Base-by-base conservation (phyloP, 345 rosid species). In the Physaria fendleri region DNA sequence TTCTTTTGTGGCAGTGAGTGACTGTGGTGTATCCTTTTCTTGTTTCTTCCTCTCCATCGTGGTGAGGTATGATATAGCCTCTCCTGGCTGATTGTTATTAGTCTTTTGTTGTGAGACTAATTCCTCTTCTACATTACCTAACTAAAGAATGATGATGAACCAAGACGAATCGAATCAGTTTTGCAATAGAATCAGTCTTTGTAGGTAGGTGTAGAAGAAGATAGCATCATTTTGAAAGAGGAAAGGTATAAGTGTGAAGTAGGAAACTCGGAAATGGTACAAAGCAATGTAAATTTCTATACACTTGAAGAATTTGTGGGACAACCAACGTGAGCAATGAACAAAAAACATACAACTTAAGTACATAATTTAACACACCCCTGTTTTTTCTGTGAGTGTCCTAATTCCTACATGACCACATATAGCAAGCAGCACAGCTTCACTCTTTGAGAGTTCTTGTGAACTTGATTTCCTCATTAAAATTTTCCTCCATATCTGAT, bases 241-340 rank as follows among this genome's bases (percentile, higher is more conserved):
- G 35, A n/a, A 11, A 32, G 13, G 35, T 32, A 13, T 32, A 32
- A 28, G 11, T 11, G 37, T 35, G 40, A 35, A 35, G 40, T 13
- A 35, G 40, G 17, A 35, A 14, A 18, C 9, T 38, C 2, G 8
- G 18, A 18, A 38, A 6, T 14, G 9, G 5, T 6, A 38, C 42
- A 38, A 38, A 6, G 9, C 13, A 14, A n/a, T 29, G 55, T 49
- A 49, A 55, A 40, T 22, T 67, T 51, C 66, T 59, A 41, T 68
- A 67, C 72, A 67, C 53, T 67, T 66, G 42, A 39, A 27, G 51
- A 58, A 39, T 56, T 17, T 47, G 35, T 16, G 37, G 4, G 27
- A 50, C 40, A 49, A n/a, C n/a, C 12, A 32, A 32, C 8, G 39
- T 30, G 30, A 50, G 39, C 30, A 30, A 50, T 50, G 39, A 30